These are phyloP conservation scores for Solanum lycopersicoides DNA, from an alignment of 257 asterid species.

Conservation along the genomic window DNA sequence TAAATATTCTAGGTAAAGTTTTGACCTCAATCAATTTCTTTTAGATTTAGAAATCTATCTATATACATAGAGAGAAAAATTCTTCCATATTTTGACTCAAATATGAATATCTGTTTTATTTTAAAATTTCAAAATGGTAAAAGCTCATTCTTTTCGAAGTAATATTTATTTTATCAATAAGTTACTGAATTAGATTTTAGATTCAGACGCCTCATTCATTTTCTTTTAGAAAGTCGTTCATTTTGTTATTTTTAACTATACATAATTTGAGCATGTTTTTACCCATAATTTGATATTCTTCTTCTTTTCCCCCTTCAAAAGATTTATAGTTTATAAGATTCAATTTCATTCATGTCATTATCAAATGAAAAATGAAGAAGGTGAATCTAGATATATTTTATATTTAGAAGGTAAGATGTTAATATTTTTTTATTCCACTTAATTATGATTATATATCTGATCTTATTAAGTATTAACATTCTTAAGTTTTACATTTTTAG, in stretches of 20 bases:
- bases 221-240: not conserved
- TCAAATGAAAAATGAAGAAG: not conserved
- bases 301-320: not conserved
- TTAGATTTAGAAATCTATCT: no score
- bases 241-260: not conserved
- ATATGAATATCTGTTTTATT: not conserved
- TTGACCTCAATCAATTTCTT: not conserved
- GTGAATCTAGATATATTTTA: not conserved
- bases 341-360: not conserved
- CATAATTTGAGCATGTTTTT: not conserved
- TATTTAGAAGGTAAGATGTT: not conserved
- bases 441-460: not conserved
- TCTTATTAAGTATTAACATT: not conserved
- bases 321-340: not conserved
- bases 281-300: not conserved
- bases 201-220: not conserved
- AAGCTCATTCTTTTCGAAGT: not conserved
- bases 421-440: not conserved
- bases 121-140: not conserved
- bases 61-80: not conserved
- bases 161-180: no score
- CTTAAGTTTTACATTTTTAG: not conserved
- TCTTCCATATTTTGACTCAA: not conserved
- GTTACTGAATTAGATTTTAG: not conserved
- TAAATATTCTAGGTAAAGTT: not conserved